Evolutionary conservation across 306 rosid genomes (phyloP), one percentile per base, ranked within the genome.

Genomic region (Begonia masoniana): DNA sequence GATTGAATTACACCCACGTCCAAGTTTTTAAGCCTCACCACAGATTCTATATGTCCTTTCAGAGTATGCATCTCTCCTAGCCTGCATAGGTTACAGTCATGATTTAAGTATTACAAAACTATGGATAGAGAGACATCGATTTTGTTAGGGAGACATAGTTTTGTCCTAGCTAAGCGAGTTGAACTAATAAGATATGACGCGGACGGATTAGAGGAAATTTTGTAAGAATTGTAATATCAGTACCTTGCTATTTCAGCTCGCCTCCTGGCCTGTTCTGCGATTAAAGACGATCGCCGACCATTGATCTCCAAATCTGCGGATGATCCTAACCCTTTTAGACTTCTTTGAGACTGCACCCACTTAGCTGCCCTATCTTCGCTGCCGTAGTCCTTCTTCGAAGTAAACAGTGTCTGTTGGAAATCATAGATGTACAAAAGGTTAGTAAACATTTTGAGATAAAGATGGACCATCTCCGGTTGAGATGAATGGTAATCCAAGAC

Each of bases 201-300:
- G 19, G 19, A 17, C 19, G 1, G 19, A 17, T 17, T 17, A 17
- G 19, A 17, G 19, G 19, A 6, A 54, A 43, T 10, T 0, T 43
- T 43, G 45, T 54, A 16, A 12, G 49, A 45, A 50, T 35, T 13
- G n/a, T 52, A 36, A 23, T 26, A 36, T 31, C 12, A 7, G 58
- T 58, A 81, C 88, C 88, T 78, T 52, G 91, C 91, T 45, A 82
- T 82, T 66, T 82, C 85, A 17, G 91, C 91, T 13, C 91, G 91
- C 56, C 91, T 59, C 54, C 71, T 68, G 65, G 91, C 91, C 64
- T 82, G 83, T 63, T 78, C 83, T 6, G 77, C 83, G 17, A 84
- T 78, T 69, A 73, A 13, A 66, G 88, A 76, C 61, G 94, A 73
- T 12, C 62, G 39, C 53, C 68, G 68, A 19, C 74, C 63, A 15